Evolutionary conservation across 1,284 basidiomycete species (phyloP), one percentile per base, ranked within the genome.

Genomic region (Trichosporon coremiiforme): DNA sequence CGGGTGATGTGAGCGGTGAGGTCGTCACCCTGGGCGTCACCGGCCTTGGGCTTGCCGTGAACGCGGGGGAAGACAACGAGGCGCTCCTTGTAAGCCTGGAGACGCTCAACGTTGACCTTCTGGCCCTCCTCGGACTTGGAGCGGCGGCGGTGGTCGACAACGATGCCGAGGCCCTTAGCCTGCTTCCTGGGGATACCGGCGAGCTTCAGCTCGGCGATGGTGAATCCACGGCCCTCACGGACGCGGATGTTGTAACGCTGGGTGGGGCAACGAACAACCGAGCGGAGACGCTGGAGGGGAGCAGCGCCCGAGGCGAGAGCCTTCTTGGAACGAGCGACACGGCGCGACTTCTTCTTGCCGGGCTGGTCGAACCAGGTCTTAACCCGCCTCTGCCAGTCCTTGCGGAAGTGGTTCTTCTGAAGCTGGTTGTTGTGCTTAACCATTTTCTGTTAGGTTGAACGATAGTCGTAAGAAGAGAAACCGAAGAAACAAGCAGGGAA

Each of bases 201-300:
- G 83, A 92, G 93, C 89, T 96, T 98, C 84, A 99, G 88, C 86
- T 99, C 96, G 72, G 89, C 89, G 69, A 94, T 85, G 75, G 96
- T 96, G 89, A 99, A 99, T 75, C 96, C 96, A 80, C 95, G 93
- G 75, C 96, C 96, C 85, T 95, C 93, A 78, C 96, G 93, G 82
- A 99, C 84, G 86, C 98, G 97, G 86, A 92, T 91, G 90, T 99
- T 99, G 92, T 99, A 99, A 80, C 95, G 94, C 80, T 98, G 89
- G 71, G 96, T 98, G 82, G 94, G 95, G 77, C 88, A 95, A 85
- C 94, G 95, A 80, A 99, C 97, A 75, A 95, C 96, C 70, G 96
- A 96, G 82, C 97, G 95, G 80, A 99, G 93, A 81, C 91, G 90
- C 76, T 90, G 88, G 76, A 95, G 89, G 72, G 96, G 96, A 80